Evolutionary conservation across 768 basidiomycete genomes (phyloP).

Genomic region (Dentipellis fragilis): DNA sequence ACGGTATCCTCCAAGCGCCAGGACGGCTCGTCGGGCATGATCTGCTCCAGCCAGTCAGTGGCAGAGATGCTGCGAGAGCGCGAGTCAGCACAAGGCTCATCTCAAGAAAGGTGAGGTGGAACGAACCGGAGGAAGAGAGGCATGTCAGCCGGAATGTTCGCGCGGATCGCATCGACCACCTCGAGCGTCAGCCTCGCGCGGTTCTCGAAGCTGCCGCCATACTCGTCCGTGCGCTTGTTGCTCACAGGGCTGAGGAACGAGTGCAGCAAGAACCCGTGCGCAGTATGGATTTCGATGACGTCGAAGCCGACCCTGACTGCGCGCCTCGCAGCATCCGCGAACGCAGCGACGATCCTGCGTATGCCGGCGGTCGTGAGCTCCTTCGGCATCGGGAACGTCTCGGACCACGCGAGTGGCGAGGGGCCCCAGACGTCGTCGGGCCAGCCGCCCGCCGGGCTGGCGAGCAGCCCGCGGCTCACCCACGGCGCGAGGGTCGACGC

Average conservation of each 20-base stretch:
- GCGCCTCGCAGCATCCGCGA: slow-evolving; percentile 19
- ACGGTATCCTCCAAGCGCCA: slow-evolving; percentile 67
- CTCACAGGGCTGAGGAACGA: slow-evolving; percentile 29
- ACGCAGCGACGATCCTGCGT: slow-evolving; percentile 28
- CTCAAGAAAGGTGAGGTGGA: background rate
- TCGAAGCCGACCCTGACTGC: slow-evolving; percentile 18
- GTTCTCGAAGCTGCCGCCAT: slow-evolving; percentile 40
- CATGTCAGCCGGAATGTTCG: slow-evolving; percentile 47
- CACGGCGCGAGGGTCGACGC: slow-evolving; percentile 56
- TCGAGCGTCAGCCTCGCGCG: slow-evolving; percentile 50
- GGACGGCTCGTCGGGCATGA: slow-evolving; percentile 45
- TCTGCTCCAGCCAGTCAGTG: slow-evolving; percentile 62
- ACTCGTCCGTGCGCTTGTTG: slow-evolving; percentile 36
- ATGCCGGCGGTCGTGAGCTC: slow-evolving; percentile 29
- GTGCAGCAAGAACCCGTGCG: slow-evolving; percentile 18
- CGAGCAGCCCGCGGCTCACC: slow-evolving; percentile 28
- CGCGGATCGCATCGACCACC: slow-evolving; percentile 54
- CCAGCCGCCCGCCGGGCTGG: slow-evolving; percentile 32
- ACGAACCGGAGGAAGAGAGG: slow-evolving; percentile 66
- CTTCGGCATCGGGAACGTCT: slow-evolving; percentile 25
- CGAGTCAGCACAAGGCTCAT: slow-evolving; percentile 4
- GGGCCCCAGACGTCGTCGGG: slow-evolving; percentile 22
- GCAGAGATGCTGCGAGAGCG: slow-evolving; percentile 44
- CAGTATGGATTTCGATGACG: slow-evolving; percentile 17
- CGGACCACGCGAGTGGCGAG: slow-evolving; percentile 26